These are phyloP conservation scores for Lactarius deliciosus DNA, from an alignment of 768 basidiomycete genomes.

Conservation along the genomic window DNA sequence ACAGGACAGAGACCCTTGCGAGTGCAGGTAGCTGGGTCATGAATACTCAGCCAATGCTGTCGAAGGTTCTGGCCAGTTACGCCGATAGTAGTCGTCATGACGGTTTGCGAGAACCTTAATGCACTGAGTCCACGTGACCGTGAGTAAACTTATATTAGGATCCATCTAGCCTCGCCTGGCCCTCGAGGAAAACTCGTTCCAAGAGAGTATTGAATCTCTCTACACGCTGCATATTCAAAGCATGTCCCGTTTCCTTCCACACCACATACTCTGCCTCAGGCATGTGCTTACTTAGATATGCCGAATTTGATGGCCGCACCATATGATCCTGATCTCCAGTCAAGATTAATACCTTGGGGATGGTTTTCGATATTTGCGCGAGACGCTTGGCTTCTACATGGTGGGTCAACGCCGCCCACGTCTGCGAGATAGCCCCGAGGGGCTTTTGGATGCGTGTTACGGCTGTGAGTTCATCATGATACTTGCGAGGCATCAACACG, in stretches of 20 bases:
- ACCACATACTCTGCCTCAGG: constrained; percentile 51
- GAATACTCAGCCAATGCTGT: constrained; percentile 44
- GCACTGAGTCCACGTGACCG: neutral
- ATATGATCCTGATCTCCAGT: constrained; percentile 68
- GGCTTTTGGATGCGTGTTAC: constrained; percentile 59
- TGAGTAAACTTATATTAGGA: no score
- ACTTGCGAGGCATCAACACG: constrained; percentile 38
- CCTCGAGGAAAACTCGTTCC: constrained; percentile 38
- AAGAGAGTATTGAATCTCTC: constrained; percentile 46
- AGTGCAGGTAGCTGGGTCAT: constrained; percentile 59
- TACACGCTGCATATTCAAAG: constrained; percentile 49
- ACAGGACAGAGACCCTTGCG: constrained; percentile 79
- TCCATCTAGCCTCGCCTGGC: constrained; percentile 8
- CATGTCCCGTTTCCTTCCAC: constrained; percentile 68
- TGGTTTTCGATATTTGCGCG: constrained; percentile 41
- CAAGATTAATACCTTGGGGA: constrained; percentile 65
- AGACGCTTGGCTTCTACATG: constrained; percentile 43
- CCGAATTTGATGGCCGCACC: constrained; percentile 51
- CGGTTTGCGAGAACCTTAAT: neutral
- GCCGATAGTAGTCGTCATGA: neutral
- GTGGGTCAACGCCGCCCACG: constrained; percentile 66
- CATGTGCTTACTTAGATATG: constrained; percentile 56
- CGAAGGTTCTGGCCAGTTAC: neutral
- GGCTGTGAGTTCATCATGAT: constrained; percentile 44
- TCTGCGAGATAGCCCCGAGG: constrained; percentile 70